A percentile compares a stretch with the other conserved stretches of the same genome.
These are phyloP conservation scores for Komagataella kurtzmanii DNA, from an alignment of 805 yeast species.

Conservation along the genomic window DNA sequence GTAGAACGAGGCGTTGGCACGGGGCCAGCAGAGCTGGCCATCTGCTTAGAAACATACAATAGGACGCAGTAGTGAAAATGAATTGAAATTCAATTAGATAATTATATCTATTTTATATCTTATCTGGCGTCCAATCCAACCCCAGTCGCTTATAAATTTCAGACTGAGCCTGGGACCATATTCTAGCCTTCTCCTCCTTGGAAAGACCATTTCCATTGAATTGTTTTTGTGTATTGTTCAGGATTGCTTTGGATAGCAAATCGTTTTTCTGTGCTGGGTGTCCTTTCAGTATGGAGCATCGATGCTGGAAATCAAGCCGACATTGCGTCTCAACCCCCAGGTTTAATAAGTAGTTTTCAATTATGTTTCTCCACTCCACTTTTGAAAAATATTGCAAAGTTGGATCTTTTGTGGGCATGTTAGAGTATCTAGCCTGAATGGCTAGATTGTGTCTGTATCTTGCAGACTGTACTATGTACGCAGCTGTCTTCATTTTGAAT, in stretches of 20 bases:
- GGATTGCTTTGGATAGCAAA: conserved; percentile 8
- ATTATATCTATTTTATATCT: neutral
- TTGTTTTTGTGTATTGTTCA: conserved; percentile 5
- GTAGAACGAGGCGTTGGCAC: too few relatives aligned
- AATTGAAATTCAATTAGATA: neutral
- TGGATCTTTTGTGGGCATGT: conserved; percentile 8
- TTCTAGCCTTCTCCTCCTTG: conserved; percentile 39
- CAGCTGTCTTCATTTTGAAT: conserved; percentile 47
- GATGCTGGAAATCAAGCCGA: conserved; percentile 44
- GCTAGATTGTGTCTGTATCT: conserved; percentile 27
- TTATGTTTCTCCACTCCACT: conserved; percentile 58
- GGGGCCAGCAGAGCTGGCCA: neutral
- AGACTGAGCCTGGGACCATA: conserved; percentile 56
- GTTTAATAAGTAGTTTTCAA: conserved; percentile 54
- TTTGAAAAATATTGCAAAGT: conserved; percentile 11
- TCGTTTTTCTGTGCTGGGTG: conserved; percentile 20
- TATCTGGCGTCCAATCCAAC: conserved; percentile 43
- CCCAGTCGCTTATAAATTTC: conserved; percentile 45
- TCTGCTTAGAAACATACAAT: neutral
- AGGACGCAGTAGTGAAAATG: neutral
- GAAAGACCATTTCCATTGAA: conserved; percentile 24
- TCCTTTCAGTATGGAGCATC: conserved; percentile 29
- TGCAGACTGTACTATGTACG: conserved; percentile 45
- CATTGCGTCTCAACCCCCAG: conserved; percentile 64
- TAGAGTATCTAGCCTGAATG: conserved; percentile 11